phyloP scores from a whole-genome alignment of 139 green algal species.

The Pleodorina starrii region DNA sequence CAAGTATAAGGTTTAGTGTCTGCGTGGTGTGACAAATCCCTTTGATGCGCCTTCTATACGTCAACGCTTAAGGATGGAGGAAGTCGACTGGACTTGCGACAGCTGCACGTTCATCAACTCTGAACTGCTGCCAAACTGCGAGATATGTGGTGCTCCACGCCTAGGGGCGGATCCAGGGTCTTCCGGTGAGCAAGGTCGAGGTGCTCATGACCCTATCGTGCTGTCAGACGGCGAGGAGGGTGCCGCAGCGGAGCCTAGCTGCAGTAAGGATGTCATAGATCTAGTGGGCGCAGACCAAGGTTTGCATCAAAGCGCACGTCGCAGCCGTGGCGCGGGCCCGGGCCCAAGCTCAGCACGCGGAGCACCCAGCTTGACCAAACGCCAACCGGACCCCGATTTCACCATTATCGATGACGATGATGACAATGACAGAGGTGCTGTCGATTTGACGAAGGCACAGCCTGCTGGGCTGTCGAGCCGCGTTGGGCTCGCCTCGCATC shows the following conservation, averaged over 20 bases:
- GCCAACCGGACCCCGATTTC: not conserved
- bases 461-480: too few species aligned
- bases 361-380: not conserved
- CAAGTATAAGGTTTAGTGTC: too few species aligned
- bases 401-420: conserved; percentile 3
- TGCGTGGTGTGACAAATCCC: too few species aligned
- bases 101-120: conserved; percentile 26
- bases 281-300: not conserved
- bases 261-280: not conserved
- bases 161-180: too few species aligned
- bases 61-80: not conserved
- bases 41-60: too few species aligned
- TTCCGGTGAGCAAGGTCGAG: not conserved
- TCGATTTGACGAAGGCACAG: not conserved
- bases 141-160: conserved; percentile 8
- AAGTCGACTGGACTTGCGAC: not conserved
- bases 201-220: not conserved
- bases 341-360: not conserved
- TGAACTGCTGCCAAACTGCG: not conserved
- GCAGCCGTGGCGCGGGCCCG: not conserved
- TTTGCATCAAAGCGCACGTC: not conserved
- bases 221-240: not conserved
- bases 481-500: too few species aligned
- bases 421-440: not conserved
- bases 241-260: too few species aligned